Base-by-base conservation (phyloP, 768 basidiomycete genomes). In the Holtermannia corniformis region DNA sequence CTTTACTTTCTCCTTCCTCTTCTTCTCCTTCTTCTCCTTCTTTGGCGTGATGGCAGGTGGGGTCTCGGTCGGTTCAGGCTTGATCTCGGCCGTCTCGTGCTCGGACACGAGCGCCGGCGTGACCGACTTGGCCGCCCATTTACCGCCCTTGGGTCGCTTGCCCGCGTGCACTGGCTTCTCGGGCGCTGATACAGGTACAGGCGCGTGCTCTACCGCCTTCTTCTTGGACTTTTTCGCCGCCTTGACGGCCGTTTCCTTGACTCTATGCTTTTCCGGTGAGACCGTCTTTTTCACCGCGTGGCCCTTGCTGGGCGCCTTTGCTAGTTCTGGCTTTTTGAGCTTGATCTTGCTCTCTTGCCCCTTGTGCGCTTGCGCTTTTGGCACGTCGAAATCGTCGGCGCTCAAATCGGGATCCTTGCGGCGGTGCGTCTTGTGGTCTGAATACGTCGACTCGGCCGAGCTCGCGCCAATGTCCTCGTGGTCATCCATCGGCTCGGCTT, bases 271-370 rank as follows among this genome's bases (percentile, higher is more conserved):
- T 25, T 59, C 55, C n/a, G 28, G 82, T 80, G 32, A 78, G 63
- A 59, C 82, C 83, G 14, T 82, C 80, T 64, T 84, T 82, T 1
- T 82, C 81, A 11, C 85, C 76, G 53, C 80, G 75, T 7, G 79
- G 76, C 28, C 77, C 77, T 73, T 27, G 76, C 75, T 16, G 16
- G 10, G 10, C 16, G 7, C 16, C 10, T 16, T 16, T 37, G 32
- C 32, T 37, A 7, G 10, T 47, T 76, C 78, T 2, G 77, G 72
- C 40, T 67, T 70, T 63, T 81, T 81, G n/a, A 72, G 69, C 14
- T 40, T 56, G 26, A 24, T 51, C 32, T 40, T 43, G 32, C 28
- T 28, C 56, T 51, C 51, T 23, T 19, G 37, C 25, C 22, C 25
- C 47, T 52, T 47, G 19, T 41, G 49, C 40, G 27, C 27, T 28